A percentile compares a stretch with the other conserved stretches of the same genome.
Evolutionary conservation across 2,329 filamentous ascomycete species (phyloP).

Genomic region (Stagonosporopsis tanaceti): DNA sequence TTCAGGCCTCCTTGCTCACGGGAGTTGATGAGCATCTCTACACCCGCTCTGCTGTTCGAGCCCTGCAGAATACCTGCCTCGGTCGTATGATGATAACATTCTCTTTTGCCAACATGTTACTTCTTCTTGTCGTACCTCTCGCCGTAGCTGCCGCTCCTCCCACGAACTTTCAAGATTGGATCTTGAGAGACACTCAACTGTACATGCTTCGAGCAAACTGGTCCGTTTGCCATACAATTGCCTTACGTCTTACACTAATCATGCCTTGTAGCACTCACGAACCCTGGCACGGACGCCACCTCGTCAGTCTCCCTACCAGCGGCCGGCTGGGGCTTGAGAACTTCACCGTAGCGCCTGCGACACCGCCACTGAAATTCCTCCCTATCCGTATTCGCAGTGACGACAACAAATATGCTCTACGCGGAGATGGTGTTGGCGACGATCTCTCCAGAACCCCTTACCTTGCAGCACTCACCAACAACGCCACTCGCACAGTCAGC

Average conservation of each 20-base stretch:
- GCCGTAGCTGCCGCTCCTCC: background rate
- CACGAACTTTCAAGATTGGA: background rate
- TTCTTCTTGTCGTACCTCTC: background rate
- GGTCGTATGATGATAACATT: background rate
- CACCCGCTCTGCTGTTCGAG: too few relatives aligned
- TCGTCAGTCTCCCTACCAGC: constrained; percentile 26
- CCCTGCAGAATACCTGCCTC: background rate
- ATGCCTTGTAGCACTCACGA: constrained; percentile 12
- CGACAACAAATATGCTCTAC: constrained; percentile 24
- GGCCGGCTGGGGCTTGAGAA: constrained; percentile 34
- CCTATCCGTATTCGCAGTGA: constrained; percentile 22
- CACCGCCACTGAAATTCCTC: constrained; percentile 23
- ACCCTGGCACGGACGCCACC: constrained; percentile 29
- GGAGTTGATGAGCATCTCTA: background rate
- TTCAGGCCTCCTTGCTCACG: background rate
- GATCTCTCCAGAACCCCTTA: constrained; percentile 22
- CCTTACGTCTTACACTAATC: background rate
- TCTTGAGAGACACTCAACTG: background rate
- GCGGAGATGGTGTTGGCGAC: constrained; percentile 17
- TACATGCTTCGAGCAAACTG: constrained; percentile 20
- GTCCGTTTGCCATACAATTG: background rate
- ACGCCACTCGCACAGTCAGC: constrained; percentile 17
- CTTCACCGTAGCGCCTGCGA: constrained; percentile 32
- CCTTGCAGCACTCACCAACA: constrained; percentile 25
- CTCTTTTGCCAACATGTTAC: background rate